phyloP scores from a whole-genome alignment of 441 rosid genomes.

The Populus tomentosa region DNA sequence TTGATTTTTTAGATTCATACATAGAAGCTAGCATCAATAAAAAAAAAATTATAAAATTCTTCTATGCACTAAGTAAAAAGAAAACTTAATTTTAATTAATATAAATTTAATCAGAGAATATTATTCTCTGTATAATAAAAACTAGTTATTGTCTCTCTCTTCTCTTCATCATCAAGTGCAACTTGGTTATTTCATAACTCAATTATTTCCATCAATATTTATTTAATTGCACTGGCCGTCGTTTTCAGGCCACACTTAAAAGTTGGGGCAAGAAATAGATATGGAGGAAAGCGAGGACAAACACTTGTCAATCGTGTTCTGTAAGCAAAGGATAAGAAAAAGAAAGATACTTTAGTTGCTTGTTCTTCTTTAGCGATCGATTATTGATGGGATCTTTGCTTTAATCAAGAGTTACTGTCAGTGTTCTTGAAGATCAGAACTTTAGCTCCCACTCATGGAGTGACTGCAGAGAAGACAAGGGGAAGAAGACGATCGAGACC shows the following conservation, averaged over 20 bases:
- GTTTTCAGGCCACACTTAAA: slow-evolving; percentile 1
- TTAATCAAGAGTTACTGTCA: neutral
- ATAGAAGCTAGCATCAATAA: too few relatives aligned
- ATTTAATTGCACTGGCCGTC: slow-evolving; percentile 5
- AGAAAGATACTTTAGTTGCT: neutral
- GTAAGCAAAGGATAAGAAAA: slow-evolving; percentile 13
- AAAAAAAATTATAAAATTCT: too few relatives aligned
- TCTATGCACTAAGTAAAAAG: too few relatives aligned
- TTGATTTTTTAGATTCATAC: too few relatives aligned
- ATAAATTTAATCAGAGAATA: too few relatives aligned
- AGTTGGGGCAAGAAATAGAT: neutral
- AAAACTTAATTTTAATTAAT: too few relatives aligned
- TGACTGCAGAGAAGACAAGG: neutral
- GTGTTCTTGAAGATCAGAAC: neutral
- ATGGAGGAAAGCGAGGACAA: neutral
- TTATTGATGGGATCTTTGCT: slow-evolving; percentile 5
- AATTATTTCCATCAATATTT: slow-evolving; percentile 3
- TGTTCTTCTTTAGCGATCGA: neutral
- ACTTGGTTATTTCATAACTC: neutral
- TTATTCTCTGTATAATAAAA: too few relatives aligned
- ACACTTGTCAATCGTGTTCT: neutral
- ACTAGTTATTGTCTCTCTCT: too few relatives aligned
- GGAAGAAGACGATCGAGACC: neutral
- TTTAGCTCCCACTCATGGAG: neutral
- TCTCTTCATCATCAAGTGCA: neutral